These are phyloP conservation scores for Curvularia sp. DNA, from an alignment of 2,329 filamentous ascomycete genomes.

Conservation along the genomic window DNA sequence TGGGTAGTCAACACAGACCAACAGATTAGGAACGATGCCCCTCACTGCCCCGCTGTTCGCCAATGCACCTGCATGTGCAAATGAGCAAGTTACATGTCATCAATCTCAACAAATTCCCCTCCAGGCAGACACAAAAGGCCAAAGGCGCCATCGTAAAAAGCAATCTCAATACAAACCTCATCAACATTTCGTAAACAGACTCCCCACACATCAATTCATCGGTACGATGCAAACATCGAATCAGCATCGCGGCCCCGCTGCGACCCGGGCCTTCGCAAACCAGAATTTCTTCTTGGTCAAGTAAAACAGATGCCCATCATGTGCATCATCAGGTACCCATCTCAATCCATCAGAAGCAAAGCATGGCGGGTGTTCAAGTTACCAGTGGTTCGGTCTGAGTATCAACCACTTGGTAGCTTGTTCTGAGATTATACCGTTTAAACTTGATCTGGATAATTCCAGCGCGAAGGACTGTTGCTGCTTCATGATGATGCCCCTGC, in stretches of 20 bases:
- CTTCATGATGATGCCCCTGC: constrained; percentile 55
- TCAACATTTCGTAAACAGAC: not conserved
- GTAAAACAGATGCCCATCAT: constrained; percentile 15
- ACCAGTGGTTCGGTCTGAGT: not conserved
- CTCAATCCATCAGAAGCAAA: constrained; percentile 30
- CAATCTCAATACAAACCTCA: not conserved
- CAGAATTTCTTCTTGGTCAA: constrained; percentile 18
- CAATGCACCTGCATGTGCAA: constrained; percentile 16
- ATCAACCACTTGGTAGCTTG: constrained; percentile 9
- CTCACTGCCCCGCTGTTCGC: constrained; percentile 24
- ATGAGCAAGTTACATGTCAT: constrained; percentile 9
- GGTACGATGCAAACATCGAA: constrained; percentile 26
- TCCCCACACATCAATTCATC: not conserved
- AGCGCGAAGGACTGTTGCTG: constrained; percentile 83
- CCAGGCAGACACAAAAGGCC: not conserved
- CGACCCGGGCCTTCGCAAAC: constrained; percentile 9
- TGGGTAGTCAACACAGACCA: constrained; percentile 7
- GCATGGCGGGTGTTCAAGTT: constrained; percentile 32
- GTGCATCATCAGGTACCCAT: constrained; percentile 28
- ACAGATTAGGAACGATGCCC: constrained; percentile 13
- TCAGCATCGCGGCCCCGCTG: constrained; percentile 13
- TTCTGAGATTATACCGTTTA: constrained; percentile 64
- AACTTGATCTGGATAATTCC: constrained; percentile 90
- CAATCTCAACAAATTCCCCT: constrained; percentile 1
- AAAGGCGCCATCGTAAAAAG: constrained; percentile 5